Base-by-base conservation (phyloP, 345 rosid species). In the Turnera subulata region DNA sequence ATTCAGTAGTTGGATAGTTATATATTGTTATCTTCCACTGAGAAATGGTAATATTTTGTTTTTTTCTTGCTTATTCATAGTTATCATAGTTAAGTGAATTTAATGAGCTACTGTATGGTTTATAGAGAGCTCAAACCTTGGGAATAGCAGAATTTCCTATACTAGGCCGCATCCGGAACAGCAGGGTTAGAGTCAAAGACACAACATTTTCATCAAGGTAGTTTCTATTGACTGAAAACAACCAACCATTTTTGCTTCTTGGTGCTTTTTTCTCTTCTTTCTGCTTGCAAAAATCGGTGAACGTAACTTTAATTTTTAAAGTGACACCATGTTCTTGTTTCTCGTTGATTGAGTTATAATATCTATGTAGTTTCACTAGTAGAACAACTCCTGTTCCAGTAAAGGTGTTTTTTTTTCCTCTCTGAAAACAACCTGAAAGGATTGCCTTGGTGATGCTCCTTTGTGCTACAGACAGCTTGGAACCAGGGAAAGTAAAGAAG, bases 161-260 rank as follows among this genome's bases (percentile, higher is more conserved):
- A 14, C 77, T 92, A 64, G 98, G 98, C 26, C 98, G 97, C 53
- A 72, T 89, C 24, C 83, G 89, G 73, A 86, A 83, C 73, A 82
- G 97, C 66, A 81, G 84, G 70, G 97, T 84, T 53, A 82, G 93
- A 50, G 80, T 92, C 43, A 86, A 78, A 76, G 97, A 89, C 63
- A 78, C 98, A 26, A 92, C 89, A 2, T 89, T 89, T 73, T 92
- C 98, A 33, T 92, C 98, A 58, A 86, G 98, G 98, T 92, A 59
- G 20, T 29, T 29, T 29, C 35, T 29, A 8, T 29, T 29, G 35
- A 29, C 35, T 29, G 35, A 8, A 29, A 4, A 29, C 35, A 3
- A 29, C 35, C 4, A 29, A 29, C 8, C 35, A 29, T 29, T 29
- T n/a, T 8, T 29, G 35, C 35, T 29, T 46, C 22, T 18, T 45